These are phyloP conservation scores for Saccharata proteae DNA, from an alignment of 2,329 filamentous ascomycete genomes.

Conservation along the genomic window DNA sequence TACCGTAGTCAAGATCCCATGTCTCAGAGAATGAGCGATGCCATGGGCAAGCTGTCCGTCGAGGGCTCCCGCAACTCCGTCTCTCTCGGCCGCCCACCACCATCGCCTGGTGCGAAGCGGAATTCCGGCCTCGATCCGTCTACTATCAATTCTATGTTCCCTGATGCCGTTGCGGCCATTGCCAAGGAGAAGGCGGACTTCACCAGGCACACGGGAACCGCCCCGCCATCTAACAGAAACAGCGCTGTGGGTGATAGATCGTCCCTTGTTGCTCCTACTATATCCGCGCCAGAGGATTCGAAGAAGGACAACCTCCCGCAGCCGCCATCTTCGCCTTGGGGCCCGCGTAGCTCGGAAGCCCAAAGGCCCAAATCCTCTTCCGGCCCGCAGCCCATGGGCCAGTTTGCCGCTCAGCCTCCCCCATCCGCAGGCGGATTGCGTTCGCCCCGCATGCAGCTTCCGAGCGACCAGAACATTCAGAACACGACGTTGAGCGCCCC, in stretches of 20 bases:
- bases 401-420: constrained; percentile 70
- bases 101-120: constrained; percentile 69
- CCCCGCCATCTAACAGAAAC: constrained; percentile 84
- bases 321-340: constrained; percentile 73
- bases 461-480: constrained; percentile 61
- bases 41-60: constrained; percentile 88
- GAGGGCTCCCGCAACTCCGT: constrained; percentile 81
- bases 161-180: constrained; percentile 95
- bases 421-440: constrained; percentile 59
- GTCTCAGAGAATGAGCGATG: constrained; percentile 90
- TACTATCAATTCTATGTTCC: constrained; percentile 98
- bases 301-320: constrained; percentile 50
- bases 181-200: constrained; percentile 97
- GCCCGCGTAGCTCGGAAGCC: constrained; percentile 41
- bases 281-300: constrained; percentile 56
- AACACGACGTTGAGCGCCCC: constrained; percentile 67
- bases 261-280: constrained; percentile 63
- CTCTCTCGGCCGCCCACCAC: constrained; percentile 56
- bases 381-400: constrained; percentile 67
- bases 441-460: constrained; percentile 60
- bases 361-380: constrained; percentile 59
- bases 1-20: constrained; percentile 63
- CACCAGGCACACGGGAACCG: constrained; percentile 84
- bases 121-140: constrained; percentile 89
- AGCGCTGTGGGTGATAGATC: constrained; percentile 67